Evolutionary conservation across 2,329 filamentous ascomycete genomes (phyloP), one percentile per base, ranked within the genome.

Genomic region (Colletotrichum falcatum): DNA sequence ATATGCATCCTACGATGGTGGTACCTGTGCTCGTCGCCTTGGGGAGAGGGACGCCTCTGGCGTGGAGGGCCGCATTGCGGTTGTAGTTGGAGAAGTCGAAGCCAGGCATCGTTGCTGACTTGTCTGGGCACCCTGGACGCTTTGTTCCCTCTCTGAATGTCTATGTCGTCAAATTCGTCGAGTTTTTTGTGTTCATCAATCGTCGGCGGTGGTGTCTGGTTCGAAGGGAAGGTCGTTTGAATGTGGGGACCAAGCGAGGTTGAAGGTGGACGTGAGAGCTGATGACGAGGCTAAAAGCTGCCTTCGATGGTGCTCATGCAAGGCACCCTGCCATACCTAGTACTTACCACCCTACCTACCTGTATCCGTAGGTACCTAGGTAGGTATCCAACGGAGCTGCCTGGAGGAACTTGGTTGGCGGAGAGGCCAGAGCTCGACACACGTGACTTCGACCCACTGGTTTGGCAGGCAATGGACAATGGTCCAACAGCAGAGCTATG

Each of bases 1-100:
- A 99, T 83, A 98, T 92, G 80, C 95, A 98, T 77, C 96, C 96
- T 61, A 99, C 96, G 83, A 99, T 99, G 74, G 96, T 99, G 71
- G 96, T 99, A 86, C 96, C 96, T 72, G 96, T 99, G 84, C 95
- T 98, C 72, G 96, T 99, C 73, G 96, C 96, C 86, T 98, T 98
- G 78, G 97, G 96, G 71, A 98, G 87, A 73, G 96, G 96, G 62
- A 98, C 92, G 76, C 97, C 97, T 83, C 92, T 91, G 77, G 95
- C 94, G 82, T 98, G 95, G 76, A 99, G 90, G 74, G 95, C 95
- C 81, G 92, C 90, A 90, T 99, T 99, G 87, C 96, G 94, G 89
- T 97, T 97, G 90, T 98, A 96, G 89, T 99, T 99, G 83, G 94
- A 97, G 89, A 99, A 99, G 86, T 98, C 95, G 89, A 98, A 97